A percentile compares a stretch with the other conserved stretches of the same genome.
These are phyloP conservation scores for Diaporthe destruens DNA, from an alignment of 2,329 filamentous ascomycete species.

Conservation along the genomic window DNA sequence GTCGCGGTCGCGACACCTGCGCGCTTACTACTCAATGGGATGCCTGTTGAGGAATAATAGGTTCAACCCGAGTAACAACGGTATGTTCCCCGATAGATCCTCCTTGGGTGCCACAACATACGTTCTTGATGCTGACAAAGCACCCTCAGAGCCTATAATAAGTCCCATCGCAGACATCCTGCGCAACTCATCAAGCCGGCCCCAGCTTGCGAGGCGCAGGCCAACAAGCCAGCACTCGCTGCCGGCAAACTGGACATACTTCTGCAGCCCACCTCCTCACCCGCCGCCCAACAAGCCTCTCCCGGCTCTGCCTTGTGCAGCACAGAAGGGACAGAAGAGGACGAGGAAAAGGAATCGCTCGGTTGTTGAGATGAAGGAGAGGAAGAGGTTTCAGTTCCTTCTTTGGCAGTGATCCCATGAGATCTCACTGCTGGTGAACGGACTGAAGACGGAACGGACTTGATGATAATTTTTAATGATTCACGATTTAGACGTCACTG, in stretches of 20 bases:
- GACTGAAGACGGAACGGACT: neutral
- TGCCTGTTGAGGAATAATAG: conserved; percentile 22
- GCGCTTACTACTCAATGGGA: conserved; percentile 40
- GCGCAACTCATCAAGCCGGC: conserved; percentile 12
- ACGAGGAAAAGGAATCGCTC: conserved; percentile 28
- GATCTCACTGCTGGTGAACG: neutral
- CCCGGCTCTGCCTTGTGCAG: conserved; percentile 21
- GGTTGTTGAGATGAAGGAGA: conserved; percentile 29
- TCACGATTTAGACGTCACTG: conserved; percentile 11
- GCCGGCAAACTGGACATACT: conserved; percentile 22
- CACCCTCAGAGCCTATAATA: neutral
- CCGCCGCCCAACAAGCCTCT: conserved; percentile 33
- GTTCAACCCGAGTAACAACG: neutral
- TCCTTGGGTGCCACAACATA: rapidly evolving
- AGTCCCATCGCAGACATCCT: conserved; percentile 23
- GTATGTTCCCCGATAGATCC: neutral
- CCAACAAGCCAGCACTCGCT: conserved; percentile 30
- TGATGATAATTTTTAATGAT: conserved; percentile 29
- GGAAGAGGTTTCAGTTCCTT: conserved; percentile 33
- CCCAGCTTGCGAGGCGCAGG: neutral
- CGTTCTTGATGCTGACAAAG: neutral
- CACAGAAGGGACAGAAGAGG: conserved; percentile 8
- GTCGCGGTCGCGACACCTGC: conserved; percentile 38
- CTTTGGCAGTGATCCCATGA: neutral
- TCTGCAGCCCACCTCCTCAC: conserved; percentile 24